Percentiles rank a stretch among this genome's conserved stretches.
These are phyloP conservation scores for Dendrobium huoshanense DNA, from an alignment of 106 monocot genomes.

Conservation along the genomic window DNA sequence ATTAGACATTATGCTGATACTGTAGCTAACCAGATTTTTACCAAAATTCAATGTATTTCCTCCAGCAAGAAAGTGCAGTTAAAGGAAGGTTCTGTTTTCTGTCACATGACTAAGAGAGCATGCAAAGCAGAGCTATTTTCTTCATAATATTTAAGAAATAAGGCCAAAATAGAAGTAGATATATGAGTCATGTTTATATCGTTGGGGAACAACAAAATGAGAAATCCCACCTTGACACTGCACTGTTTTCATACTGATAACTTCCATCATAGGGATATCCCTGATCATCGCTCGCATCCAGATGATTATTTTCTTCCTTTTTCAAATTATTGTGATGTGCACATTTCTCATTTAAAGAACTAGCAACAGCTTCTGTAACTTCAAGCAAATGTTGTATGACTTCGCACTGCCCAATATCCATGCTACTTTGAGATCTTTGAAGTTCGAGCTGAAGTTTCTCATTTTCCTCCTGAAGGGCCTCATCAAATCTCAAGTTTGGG, in stretches of 20 bases:
- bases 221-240: constrained; percentile 46
- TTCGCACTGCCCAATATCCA: constrained; percentile 76
- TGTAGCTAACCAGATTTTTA: not conserved
- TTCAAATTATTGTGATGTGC: constrained; percentile 16
- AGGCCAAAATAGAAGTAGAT: not conserved
- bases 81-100: not conserved
- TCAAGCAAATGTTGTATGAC: constrained; percentile 84
- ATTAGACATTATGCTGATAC: not conserved
- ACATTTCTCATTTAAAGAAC: constrained; percentile 39
- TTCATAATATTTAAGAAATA: not conserved
- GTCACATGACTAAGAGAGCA: not conserved
- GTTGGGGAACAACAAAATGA: not conserved
- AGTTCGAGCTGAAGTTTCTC: constrained; percentile 68
- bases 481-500: constrained; percentile 53
- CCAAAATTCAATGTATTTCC: not conserved
- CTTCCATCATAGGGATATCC: constrained; percentile 26
- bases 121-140: not conserved
- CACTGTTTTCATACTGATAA: constrained; percentile 20
- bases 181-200: not conserved
- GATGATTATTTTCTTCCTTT: constrained; percentile 29
- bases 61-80: not conserved
- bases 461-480: constrained; percentile 65
- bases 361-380: constrained; percentile 62
- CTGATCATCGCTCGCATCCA: constrained; percentile 27
- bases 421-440: constrained; percentile 50